These are phyloP conservation scores for Candida palmyrensis DNA, from an alignment of 805 yeast species.

Conservation along the genomic window DNA sequence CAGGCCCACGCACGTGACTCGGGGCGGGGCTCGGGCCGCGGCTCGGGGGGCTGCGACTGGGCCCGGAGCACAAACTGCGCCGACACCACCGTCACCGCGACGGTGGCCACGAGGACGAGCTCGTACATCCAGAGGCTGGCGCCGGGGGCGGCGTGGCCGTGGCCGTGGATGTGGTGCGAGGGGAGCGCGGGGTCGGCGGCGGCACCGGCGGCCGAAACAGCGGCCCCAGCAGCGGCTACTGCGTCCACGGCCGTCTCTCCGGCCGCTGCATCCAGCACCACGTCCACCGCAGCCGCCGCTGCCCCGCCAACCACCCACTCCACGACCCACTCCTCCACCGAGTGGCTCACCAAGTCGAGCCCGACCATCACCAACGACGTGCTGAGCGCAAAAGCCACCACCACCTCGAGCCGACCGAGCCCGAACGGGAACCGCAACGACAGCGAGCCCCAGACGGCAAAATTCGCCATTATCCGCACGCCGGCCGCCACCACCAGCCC, in stretches of 20 bases:
- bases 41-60: background rate
- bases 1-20: background rate
- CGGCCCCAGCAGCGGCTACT: conserved; percentile 16
- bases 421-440: conserved; percentile 90
- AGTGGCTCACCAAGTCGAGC: conserved; percentile 79
- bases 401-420: conserved; percentile 81
- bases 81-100: conserved; percentile 25
- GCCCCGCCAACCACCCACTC: conserved; percentile 30
- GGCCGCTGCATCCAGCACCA: conserved; percentile 8
- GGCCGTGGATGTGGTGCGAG: conserved; percentile 39
- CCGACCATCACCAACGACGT: conserved; percentile 88
- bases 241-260: conserved; percentile 13
- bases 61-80: conserved; percentile 25
- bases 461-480: conserved; percentile 82
- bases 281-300: conserved; percentile 7
- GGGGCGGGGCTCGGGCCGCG: background rate
- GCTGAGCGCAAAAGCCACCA: conserved; percentile 82
- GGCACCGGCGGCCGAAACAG: conserved; percentile 13
- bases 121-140: conserved; percentile 21
- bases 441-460: conserved; percentile 84
- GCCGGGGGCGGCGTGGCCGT: background rate
- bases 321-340: conserved; percentile 69
- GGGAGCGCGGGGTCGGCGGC: conserved; percentile 16
- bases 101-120: conserved; percentile 15
- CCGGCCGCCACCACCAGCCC: conserved; percentile 65